Evolutionary conservation across 768 basidiomycete species (phyloP).

Genomic region (Suillus fuscotomentosus): DNA sequence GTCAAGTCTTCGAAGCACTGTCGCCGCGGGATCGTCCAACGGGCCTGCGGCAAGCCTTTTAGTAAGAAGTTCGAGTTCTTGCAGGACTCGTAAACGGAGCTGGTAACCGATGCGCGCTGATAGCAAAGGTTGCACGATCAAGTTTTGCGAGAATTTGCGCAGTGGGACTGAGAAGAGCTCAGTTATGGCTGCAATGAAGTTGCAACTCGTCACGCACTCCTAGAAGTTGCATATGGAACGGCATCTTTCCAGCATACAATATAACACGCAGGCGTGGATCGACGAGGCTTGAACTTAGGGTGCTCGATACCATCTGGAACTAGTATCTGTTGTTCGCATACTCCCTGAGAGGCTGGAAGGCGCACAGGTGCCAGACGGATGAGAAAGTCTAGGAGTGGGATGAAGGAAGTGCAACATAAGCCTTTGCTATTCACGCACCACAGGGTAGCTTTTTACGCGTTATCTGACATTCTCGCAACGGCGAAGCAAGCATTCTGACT

Average conservation of each 20-base stretch:
- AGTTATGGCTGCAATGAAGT: constrained; percentile 6
- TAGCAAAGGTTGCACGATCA: constrained; percentile 42
- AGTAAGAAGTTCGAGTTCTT: constrained; percentile 66
- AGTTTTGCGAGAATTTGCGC: constrained; percentile 28
- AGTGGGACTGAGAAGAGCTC: constrained; percentile 14
- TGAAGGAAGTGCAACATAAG: constrained; percentile 5
- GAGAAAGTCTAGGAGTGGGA: constrained; percentile 52
- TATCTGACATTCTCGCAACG: constrained; percentile 54
- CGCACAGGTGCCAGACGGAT: constrained; percentile 55
- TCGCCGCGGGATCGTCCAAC: constrained; percentile 24
- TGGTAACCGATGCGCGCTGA: constrained; percentile 59
- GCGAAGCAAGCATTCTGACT: constrained; percentile 75
- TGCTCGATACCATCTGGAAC: constrained; percentile 69
- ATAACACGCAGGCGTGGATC: constrained; percentile 48
- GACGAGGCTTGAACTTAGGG: constrained; percentile 51
- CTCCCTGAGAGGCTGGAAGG: constrained; percentile 32
- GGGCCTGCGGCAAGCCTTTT: constrained; percentile 36
- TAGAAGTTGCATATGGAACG: constrained; percentile 32
- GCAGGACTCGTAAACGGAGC: constrained; percentile 70
- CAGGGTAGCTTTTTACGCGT: constrained; percentile 53
- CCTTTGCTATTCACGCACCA: constrained; percentile 37
- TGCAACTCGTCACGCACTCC: constrained; percentile 33
- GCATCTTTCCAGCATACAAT: constrained; percentile 59
- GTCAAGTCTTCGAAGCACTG: constrained; percentile 65
- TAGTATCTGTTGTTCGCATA: constrained; percentile 28